Evolutionary conservation across 192 early-diverging fungal species (phyloP).

Genomic region (Entomortierella beljakovae): DNA sequence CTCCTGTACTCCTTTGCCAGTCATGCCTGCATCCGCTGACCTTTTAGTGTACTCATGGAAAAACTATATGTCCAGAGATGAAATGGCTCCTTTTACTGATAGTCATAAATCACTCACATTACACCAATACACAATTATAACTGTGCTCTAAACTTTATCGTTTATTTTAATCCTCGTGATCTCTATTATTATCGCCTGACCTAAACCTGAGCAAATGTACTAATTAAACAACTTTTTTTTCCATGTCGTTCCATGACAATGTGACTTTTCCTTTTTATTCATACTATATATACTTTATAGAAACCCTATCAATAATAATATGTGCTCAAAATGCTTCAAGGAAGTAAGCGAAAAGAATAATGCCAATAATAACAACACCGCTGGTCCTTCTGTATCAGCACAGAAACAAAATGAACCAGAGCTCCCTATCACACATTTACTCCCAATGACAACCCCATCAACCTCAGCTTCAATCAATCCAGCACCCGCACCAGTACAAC

Average conservation of each 20-base stretch:
- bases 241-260: neutral
- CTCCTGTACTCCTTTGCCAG: neutral
- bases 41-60: neutral
- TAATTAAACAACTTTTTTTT: neutral
- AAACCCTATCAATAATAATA: constrained; percentile 75
- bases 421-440: constrained; percentile 32
- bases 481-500: constrained; percentile 27
- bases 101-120: neutral
- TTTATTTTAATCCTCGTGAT: neutral
- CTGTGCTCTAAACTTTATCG: neutral
- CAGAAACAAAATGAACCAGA: constrained; percentile 21
- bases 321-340: constrained; percentile 87
- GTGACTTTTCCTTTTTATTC: neutral
- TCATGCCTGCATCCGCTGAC: neutral
- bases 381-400: constrained; percentile 5
- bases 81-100: constrained; percentile 1
- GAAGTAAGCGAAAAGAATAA: constrained; percentile 62
- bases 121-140: neutral
- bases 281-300: constrained; percentile 31
- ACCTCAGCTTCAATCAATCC: constrained; percentile 16
- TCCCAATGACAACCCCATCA: constrained; percentile 15
- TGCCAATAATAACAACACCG: constrained; percentile 7
- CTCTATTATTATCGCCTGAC: neutral
- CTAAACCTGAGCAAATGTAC: neutral
- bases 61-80: neutral